These are phyloP conservation scores for Alisma plantagoaquatica DNA, from an alignment of 106 monocot species.

Conservation along the genomic window DNA sequence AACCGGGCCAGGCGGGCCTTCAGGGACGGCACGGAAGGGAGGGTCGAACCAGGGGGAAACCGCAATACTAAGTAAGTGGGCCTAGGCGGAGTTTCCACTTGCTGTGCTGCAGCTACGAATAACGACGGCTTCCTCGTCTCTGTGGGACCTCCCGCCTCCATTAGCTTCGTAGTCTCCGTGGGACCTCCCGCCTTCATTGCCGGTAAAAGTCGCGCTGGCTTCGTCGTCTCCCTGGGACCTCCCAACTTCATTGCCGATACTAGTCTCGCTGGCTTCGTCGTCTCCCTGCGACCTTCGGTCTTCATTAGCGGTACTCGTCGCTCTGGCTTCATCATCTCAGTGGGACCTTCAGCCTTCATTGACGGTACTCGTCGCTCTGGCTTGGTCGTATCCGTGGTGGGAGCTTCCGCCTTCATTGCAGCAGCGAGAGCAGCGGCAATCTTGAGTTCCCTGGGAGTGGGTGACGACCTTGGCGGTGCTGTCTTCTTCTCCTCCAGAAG, in stretches of 20 bases:
- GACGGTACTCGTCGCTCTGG: background rate
- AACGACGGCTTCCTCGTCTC: too few relatives aligned
- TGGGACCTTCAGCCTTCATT: background rate
- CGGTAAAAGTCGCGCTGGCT: background rate
- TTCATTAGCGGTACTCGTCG: slow-evolving; percentile 36
- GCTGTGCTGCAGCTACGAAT: slow-evolving; percentile 5
- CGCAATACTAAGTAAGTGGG: slow-evolving; percentile 59
- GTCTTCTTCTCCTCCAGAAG: too few relatives aligned
- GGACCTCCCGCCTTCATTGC: background rate
- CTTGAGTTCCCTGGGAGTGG: too few relatives aligned
- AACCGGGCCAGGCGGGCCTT: slow-evolving; percentile 61
- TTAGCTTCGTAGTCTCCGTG: background rate
- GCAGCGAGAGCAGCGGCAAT: too few relatives aligned
- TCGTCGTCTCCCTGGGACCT: slow-evolving; percentile 42
- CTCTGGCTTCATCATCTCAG: slow-evolving; percentile 22
- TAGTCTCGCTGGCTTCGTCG: slow-evolving; percentile 43
- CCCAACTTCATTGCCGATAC: slow-evolving; percentile 29
- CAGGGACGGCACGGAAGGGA: slow-evolving; percentile 50
- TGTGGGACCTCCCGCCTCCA: background rate
- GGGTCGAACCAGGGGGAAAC: slow-evolving; percentile 36
- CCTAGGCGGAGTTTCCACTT: slow-evolving; percentile 6
- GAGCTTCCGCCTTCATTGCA: too few relatives aligned
- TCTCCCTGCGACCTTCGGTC: slow-evolving; percentile 29
- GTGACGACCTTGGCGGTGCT: too few relatives aligned
- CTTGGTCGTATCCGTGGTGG: too few relatives aligned